Evolutionary conservation across 352 stramenopile genomes (phyloP), one percentile per base, ranked within the genome.

Genomic region (Phytophthora europaea): DNA sequence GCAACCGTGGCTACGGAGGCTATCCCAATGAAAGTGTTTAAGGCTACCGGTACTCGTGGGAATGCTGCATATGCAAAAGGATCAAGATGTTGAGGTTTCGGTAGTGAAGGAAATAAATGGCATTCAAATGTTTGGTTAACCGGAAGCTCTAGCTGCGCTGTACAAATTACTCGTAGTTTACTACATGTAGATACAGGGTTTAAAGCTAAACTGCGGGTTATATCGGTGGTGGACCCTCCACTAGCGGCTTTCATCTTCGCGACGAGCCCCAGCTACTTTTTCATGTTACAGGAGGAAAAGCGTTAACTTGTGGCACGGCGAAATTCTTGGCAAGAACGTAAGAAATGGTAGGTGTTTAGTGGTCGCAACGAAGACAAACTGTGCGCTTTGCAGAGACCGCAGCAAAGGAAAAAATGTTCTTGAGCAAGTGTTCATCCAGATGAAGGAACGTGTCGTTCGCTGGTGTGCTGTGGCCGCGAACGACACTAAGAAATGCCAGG

Each of bases 401-500:
- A 4, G 75, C 71, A 20, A 79, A 79, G 3, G 20, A 15, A 50
- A 81, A 81, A 7, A 79, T 79, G 16, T 57, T 36, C 5, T 60
- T 47, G 20, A 77, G 20, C 12, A 79, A 22, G 40, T 79, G 43
- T 51, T 70, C 70, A 55, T 79, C 70, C 5, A 81, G 53, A 20
- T 64, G 70, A 36, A 67, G 55, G 28, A 76, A 48, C 1, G 20
- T 36, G 26, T 64, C 40, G n/a, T 55, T 65, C 2, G 55, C 65
- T 33, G 60, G 59, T 53, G n/a, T 65, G 7, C 33, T 62, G n/a
- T 65, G 53, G 6, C 62, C 48, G 22, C 51, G 65, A 5, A 72
- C 36, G 16, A 81, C 75, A 28, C 75, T 81, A 5, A 79, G 40
- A 15, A 81, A 79, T 22, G 67, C 71, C 15, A 79, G 43, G 53